Evolutionary conservation across 371 early-diverging fungal species (phyloP).

Genomic region (Saksenaea vasiformis): DNA sequence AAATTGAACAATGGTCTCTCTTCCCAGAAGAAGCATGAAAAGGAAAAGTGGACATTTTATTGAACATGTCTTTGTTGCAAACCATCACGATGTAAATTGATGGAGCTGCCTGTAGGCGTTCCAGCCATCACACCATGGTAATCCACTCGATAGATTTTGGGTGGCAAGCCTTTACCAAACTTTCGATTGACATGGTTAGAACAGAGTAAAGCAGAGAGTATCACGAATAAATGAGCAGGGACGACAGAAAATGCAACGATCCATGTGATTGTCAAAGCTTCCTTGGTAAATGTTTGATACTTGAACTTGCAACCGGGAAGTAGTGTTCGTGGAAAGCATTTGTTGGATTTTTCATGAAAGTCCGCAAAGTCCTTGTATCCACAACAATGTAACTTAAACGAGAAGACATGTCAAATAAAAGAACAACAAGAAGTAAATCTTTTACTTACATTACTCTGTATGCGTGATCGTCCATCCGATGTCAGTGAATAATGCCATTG

Average conservation of each 20-base stretch:
- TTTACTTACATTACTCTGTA: constrained; percentile 49
- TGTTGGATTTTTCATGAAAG: constrained; percentile 57
- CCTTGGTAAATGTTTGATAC: constrained; percentile 49
- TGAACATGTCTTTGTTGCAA: constrained; percentile 36
- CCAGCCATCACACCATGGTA: constrained; percentile 52
- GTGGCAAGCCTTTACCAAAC: constrained; percentile 51
- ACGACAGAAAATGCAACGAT: constrained; percentile 53
- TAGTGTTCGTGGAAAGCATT: constrained; percentile 61
- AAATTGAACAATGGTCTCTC: background rate
- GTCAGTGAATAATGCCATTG: constrained; percentile 51
- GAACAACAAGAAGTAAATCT: background rate
- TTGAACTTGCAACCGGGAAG: constrained; percentile 54
- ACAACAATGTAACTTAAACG: constrained; percentile 54
- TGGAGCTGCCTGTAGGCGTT: constrained; percentile 48
- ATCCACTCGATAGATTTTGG: constrained; percentile 52
- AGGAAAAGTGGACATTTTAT: background rate
- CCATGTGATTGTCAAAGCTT: constrained; percentile 40
- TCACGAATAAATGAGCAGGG: constrained; percentile 49
- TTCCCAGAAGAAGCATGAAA: background rate
- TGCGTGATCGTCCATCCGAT: constrained; percentile 36
- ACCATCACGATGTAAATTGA: constrained; percentile 38
- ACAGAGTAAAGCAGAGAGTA: constrained; percentile 54
- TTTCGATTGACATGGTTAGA: constrained; percentile 60
- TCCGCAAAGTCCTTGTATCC: constrained; percentile 57
- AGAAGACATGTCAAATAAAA: background rate